These are phyloP conservation scores for Syzygium syzygioides DNA, from an alignment of 441 rosid species.

Conservation along the genomic window DNA sequence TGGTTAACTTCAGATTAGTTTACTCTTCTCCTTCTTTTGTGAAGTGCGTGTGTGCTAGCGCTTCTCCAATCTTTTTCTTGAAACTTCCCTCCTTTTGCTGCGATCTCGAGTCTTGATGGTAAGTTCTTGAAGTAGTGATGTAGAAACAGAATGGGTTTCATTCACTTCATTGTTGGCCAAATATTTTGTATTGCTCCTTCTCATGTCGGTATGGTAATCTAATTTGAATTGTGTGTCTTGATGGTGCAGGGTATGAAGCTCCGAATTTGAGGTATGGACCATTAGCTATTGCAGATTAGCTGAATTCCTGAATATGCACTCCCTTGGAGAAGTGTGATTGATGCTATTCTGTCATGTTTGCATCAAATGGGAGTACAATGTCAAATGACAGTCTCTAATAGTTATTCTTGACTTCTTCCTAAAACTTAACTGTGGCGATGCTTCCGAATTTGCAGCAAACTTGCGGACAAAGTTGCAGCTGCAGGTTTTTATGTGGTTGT, in stretches of 20 bases:
- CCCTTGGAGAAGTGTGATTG: neutral
- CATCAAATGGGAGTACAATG: neutral
- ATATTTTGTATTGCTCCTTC: neutral
- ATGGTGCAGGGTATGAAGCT: slow-evolving; percentile 11
- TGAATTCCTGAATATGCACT: neutral
- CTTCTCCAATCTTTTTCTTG: neutral
- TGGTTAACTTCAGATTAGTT: neutral
- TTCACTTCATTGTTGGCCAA: neutral
- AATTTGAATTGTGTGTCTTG: neutral
- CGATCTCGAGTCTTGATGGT: neutral
- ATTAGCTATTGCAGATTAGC: neutral
- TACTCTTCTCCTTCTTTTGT: neutral
- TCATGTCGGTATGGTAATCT: neutral
- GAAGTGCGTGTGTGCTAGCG: neutral
- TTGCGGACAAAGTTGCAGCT: slow-evolving; percentile 17
- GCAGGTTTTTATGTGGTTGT: slow-evolving; percentile 19
- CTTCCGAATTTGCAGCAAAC: slow-evolving; percentile 2
- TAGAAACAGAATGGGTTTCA: neutral
- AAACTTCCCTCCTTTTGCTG: neutral
- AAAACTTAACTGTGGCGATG: neutral
- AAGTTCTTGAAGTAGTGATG: neutral
- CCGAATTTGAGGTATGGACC: slow-evolving; percentile 13
- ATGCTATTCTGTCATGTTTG: neutral
- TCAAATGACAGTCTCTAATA: neutral
- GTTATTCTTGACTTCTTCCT: neutral